Conservation (phyloP, 2,329 filamentous ascomycete genomes). For the Neonectria punicea region DNA sequence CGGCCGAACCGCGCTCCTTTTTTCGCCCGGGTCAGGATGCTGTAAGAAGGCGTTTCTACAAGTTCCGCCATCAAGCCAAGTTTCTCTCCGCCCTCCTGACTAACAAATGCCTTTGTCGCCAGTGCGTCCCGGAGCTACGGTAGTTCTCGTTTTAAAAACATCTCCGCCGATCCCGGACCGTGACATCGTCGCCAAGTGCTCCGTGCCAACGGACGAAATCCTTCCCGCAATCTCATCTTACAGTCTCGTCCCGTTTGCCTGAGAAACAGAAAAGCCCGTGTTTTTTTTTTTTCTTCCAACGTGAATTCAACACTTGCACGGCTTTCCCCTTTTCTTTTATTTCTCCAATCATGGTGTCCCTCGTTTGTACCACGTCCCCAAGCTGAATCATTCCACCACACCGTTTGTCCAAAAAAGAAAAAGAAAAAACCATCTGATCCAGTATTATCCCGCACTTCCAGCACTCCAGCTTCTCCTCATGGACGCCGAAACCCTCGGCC, state of each 20-base stretch:
- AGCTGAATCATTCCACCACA: neutral
- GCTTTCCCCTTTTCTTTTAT: neutral
- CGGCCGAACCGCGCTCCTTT: neutral
- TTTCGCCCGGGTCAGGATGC: too few species aligned
- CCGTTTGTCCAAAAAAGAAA: too few species aligned
- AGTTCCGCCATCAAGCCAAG: too few species aligned
- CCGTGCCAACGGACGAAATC: neutral
- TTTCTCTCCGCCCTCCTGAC: too few species aligned
- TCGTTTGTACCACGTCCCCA: neutral
- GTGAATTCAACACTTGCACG: too few species aligned
- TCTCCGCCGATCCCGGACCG: neutral
- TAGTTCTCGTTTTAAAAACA: neutral
- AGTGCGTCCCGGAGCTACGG: neutral
- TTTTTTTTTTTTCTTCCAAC: neutral
- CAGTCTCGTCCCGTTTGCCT: neutral
- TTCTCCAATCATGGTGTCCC: neutral
- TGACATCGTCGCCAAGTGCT: neutral
- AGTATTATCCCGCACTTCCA: neutral
- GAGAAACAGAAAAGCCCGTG: neutral
- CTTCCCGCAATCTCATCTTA: neutral
- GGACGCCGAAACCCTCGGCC: conserved; percentile 19
- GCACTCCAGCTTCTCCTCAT: conserved; percentile 9
- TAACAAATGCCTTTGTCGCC: neutral
- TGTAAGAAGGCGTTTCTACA: too few species aligned
- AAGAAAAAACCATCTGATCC: neutral